phyloP scores from a whole-genome alignment of 208 protist genomes.

The Blechomonas ayalai region DNA sequence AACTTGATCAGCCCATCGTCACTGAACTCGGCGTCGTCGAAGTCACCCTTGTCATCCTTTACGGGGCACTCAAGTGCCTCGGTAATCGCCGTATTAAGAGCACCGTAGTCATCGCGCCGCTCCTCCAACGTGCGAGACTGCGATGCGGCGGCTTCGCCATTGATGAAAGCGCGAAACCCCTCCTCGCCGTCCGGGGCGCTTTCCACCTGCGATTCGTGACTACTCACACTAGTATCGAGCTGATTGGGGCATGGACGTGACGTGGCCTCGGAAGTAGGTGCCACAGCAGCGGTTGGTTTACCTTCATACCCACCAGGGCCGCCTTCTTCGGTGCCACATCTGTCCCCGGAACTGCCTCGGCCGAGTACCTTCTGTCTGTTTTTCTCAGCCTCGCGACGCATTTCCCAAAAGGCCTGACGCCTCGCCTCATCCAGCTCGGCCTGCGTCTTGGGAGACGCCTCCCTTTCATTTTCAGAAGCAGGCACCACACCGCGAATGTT shows the following conservation, averaged over 20 bases:
- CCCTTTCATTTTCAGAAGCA: not conserved
- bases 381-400: constrained; percentile 74
- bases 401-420: constrained; percentile 81
- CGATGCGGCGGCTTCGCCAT: constrained; percentile 40
- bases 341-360: constrained; percentile 7
- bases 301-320: not conserved
- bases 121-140: too few species aligned
- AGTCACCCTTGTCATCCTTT: constrained; percentile 31
- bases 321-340: not conserved
- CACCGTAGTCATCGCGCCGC: constrained; percentile 60
- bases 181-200: constrained; percentile 38
- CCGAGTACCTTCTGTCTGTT: constrained; percentile 72
- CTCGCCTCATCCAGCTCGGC: constrained; percentile 61
- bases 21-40: constrained; percentile 40
- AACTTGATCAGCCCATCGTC: constrained; percentile 59
- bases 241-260: too few species aligned
- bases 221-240: too few species aligned
- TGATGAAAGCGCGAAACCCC: constrained; percentile 49
- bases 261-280: too few species aligned
- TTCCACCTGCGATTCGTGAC: not conserved
- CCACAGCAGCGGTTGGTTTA: too few species aligned
- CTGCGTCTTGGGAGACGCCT: constrained; percentile 18
- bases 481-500: not conserved
- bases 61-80: constrained; percentile 20
- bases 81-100: constrained; percentile 60